Conservation (phyloP, 208 protist species). For the Leishmania tarentolae region DNA sequence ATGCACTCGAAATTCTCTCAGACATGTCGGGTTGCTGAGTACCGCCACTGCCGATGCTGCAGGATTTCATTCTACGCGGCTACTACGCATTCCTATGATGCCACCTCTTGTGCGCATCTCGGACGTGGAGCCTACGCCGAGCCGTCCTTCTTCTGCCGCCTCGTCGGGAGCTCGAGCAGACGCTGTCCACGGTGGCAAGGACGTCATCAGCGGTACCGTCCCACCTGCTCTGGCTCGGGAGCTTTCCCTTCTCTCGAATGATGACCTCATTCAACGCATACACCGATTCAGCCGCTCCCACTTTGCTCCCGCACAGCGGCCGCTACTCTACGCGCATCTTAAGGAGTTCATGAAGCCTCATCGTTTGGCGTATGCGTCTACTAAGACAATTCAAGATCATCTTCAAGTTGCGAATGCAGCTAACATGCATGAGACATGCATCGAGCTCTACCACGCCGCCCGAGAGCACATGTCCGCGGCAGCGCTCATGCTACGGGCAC, state of each 20-base stretch:
- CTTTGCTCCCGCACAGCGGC: conserved; percentile 44
- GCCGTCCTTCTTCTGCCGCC: neutral
- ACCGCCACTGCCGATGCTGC: neutral
- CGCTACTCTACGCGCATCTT: conserved; percentile 54
- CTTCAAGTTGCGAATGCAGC: conserved; percentile 60
- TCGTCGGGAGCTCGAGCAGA: neutral
- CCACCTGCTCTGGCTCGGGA: conserved; percentile 25
- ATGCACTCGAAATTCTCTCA: neutral
- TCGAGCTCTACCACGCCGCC: conserved; percentile 57
- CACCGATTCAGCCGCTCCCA: conserved; percentile 72
- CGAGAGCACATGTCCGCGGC: conserved; percentile 24
- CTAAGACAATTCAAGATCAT: conserved; percentile 56
- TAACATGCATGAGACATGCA: conserved; percentile 47
- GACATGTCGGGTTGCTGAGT: neutral
- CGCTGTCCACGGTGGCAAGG: neutral
- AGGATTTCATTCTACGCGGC: neutral
- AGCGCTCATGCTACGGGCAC: conserved; percentile 4
- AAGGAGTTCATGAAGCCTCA: conserved; percentile 42
- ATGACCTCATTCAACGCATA: conserved; percentile 56
- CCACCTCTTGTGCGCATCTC: neutral
- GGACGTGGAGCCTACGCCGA: neutral
- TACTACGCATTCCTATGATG: conserved; percentile 5
- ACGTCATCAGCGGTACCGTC: neutral
- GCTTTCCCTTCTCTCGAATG: conserved; percentile 39
- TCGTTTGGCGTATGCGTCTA: conserved; percentile 34